Percentiles rank a stretch among this genome's conserved stretches.
Conservation (phyloP, 345 rosid species). For the Sonneratia alba region DNA sequence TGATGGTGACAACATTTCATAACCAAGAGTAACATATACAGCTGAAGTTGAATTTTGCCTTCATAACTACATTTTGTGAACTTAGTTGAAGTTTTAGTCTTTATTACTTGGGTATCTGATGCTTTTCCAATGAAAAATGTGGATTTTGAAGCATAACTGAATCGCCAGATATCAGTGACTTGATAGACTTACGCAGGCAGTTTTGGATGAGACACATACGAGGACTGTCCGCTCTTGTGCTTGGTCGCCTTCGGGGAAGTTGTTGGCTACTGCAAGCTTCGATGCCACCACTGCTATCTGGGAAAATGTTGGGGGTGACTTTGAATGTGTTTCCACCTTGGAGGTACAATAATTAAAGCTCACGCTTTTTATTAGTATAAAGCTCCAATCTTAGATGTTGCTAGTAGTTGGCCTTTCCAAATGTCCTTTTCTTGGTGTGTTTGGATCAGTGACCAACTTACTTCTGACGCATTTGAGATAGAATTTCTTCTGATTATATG, state of each 20-base stretch:
- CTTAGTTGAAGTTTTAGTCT: constrained; percentile 1
- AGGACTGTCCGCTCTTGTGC: constrained; percentile 86
- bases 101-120: neutral
- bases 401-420: neutral
- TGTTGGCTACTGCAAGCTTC: constrained; percentile 80
- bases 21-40: neutral
- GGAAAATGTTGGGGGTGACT: constrained; percentile 74
- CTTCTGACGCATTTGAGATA: neutral
- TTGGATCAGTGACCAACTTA: neutral
- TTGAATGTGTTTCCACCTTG: constrained; percentile 65
- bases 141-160: neutral
- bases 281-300: constrained; percentile 88
- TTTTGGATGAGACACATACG: constrained; percentile 77
- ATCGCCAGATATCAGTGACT: constrained; percentile 3
- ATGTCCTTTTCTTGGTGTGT: neutral
- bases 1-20: neutral
- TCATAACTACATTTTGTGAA: neutral
- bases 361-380: neutral
- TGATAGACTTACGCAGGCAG: constrained; percentile 46
- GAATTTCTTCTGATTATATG: neutral
- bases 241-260: constrained; percentile 78
- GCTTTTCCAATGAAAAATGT: neutral
- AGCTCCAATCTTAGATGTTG: neutral
- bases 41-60: neutral
- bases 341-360: constrained; percentile 35